Evolutionary conservation across 148 eudicot species (phyloP).

Genomic region (Diospyros kaki): DNA sequence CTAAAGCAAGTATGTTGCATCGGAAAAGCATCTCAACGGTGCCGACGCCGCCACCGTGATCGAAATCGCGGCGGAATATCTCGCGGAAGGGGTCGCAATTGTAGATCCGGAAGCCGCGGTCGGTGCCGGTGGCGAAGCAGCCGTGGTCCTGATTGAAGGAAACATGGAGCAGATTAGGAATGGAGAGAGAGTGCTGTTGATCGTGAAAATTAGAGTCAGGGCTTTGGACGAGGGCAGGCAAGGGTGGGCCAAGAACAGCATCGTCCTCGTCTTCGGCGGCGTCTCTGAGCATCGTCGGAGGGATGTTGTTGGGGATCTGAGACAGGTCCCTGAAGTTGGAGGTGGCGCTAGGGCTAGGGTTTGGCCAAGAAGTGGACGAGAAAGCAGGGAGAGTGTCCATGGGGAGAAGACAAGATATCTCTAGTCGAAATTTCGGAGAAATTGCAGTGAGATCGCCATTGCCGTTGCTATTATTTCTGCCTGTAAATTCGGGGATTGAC

Average conservation of each 20-base stretch:
- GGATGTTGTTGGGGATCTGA: slow-evolving; percentile 16
- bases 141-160: slow-evolving; percentile 77
- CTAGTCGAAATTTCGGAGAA: background rate
- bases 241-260: slow-evolving; percentile 16
- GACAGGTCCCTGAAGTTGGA: background rate
- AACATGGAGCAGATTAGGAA: slow-evolving; percentile 50
- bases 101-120: slow-evolving; percentile 68
- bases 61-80: slow-evolving; percentile 78
- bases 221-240: slow-evolving; percentile 23
- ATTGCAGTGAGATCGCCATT: background rate
- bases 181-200: slow-evolving; percentile 10
- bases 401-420: background rate
- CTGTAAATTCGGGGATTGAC: too few species aligned
- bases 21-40: slow-evolving; percentile 85
- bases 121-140: slow-evolving; percentile 76
- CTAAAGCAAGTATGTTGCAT: slow-evolving; percentile 79
- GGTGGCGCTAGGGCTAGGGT: slow-evolving; percentile 25
- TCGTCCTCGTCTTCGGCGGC: slow-evolving; percentile 10
- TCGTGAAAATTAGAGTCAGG: slow-evolving; percentile 19
- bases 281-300: slow-evolving; percentile 27
- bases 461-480: too few species aligned
- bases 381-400: slow-evolving; percentile 38
- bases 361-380: slow-evolving; percentile 25
- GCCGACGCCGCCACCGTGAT: slow-evolving; percentile 68
- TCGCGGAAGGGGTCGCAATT: slow-evolving; percentile 89